A percentile compares a stretch with the other conserved stretches of the same genome.
phyloP scores from a whole-genome alignment of 371 early-diverging fungal genomes.

The Syncephalastrum monosporum region DNA sequence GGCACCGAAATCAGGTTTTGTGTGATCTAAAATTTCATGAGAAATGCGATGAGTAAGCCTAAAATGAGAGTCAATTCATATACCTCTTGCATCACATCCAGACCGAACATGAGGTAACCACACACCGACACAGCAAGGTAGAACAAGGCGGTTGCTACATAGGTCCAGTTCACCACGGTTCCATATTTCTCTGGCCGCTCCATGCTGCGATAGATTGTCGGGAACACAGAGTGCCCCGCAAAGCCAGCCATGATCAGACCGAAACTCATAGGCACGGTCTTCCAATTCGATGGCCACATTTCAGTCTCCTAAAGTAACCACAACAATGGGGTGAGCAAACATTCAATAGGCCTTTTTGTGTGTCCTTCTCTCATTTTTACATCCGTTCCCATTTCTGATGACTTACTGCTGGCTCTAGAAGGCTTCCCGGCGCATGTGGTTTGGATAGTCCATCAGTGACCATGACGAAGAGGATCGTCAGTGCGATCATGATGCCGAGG shows the following conservation, averaged over 20 bases:
- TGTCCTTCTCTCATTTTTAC: background rate
- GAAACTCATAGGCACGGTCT: conserved; percentile 33
- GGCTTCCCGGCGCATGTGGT: conserved; percentile 46
- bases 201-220: conserved; percentile 50
- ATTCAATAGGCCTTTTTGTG: background rate
- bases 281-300: conserved; percentile 34
- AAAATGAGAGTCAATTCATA: conserved; percentile 27
- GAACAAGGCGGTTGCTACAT: conserved; percentile 29
- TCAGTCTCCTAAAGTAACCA: conserved; percentile 28
- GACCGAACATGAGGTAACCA: conserved; percentile 78
- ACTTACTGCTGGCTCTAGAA: conserved; percentile 48
- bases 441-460: conserved; percentile 40
- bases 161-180: conserved; percentile 37
- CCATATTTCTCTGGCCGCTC: conserved; percentile 35
- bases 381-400: background rate
- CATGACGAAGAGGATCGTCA: conserved; percentile 25
- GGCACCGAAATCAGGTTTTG: conserved; percentile 63
- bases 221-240: conserved; percentile 34
- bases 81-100: conserved; percentile 58
- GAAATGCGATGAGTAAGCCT: background rate
- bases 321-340: too few relatives aligned
- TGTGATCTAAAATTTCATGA: conserved; percentile 50
- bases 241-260: conserved; percentile 49
- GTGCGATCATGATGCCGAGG: conserved; percentile 38
- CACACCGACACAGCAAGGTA: conserved; percentile 34